Percentiles rank a stretch among this genome's conserved stretches.
These are phyloP conservation scores for Ramularia collo-cygni DNA, from an alignment of 2,329 filamentous ascomycete species.

Conservation along the genomic window DNA sequence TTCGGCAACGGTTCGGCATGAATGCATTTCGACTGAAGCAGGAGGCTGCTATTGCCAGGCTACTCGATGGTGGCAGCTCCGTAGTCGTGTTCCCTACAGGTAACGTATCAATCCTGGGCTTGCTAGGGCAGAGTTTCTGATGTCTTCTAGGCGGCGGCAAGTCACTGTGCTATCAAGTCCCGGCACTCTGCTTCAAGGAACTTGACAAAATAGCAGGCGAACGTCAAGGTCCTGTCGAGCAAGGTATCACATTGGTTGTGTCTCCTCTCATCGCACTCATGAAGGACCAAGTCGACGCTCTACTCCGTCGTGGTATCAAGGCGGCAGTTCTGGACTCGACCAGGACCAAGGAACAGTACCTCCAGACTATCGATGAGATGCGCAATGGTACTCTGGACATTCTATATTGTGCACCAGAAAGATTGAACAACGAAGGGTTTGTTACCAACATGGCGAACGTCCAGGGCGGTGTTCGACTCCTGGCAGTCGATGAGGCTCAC, in stretches of 20 bases:
- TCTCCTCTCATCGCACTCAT: constrained; percentile 53
- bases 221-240: constrained; percentile 27
- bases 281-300: constrained; percentile 55
- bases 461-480: constrained; percentile 49
- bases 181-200: constrained; percentile 38
- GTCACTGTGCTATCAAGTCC: constrained; percentile 39
- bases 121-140: background rate
- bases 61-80: constrained; percentile 39
- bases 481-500: constrained; percentile 54
- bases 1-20: constrained; percentile 38
- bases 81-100: constrained; percentile 38
- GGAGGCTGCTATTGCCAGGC: constrained; percentile 37
- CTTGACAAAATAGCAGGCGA: constrained; percentile 30
- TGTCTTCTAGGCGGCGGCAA: constrained; percentile 32
- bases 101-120: background rate
- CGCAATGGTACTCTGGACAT: constrained; percentile 45
- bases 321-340: constrained; percentile 53
- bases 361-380: constrained; percentile 40
- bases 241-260: constrained; percentile 51
- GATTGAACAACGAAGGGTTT: constrained; percentile 56
- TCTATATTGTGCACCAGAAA: constrained; percentile 54
- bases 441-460: constrained; percentile 50
- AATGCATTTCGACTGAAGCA: constrained; percentile 41
- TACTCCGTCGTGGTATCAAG: constrained; percentile 43
- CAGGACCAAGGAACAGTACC: constrained; percentile 39